Percentiles rank a stretch among this genome's conserved stretches.
Conservation (phyloP, 305 asterid species). For the Ilex paraguariensis region DNA sequence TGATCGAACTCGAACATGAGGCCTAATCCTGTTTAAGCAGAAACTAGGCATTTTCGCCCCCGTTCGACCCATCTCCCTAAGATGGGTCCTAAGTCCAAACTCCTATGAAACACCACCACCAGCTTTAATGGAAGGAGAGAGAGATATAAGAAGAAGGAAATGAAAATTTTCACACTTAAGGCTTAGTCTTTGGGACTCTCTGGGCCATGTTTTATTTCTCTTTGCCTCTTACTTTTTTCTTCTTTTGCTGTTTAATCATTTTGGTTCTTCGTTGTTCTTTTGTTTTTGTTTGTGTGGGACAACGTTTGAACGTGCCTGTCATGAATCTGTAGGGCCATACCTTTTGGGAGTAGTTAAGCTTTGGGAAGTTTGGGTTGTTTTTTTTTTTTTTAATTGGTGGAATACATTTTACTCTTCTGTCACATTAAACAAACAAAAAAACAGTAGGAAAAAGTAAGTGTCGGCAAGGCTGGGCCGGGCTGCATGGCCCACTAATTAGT, state of each 20-base stretch:
- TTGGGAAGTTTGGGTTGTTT: no score
- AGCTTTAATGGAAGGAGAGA: no score
- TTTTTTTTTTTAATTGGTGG: no score
- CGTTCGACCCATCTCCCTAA: neutral
- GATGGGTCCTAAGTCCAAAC: no score
- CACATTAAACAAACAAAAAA: no score
- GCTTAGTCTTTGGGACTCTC: neutral
- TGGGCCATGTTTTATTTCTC: conserved; percentile 19
- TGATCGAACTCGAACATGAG: conserved; percentile 9
- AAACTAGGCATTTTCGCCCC: conserved; percentile 6
- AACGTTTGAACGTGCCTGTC: conserved; percentile 25
- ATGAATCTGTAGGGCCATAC: conserved; percentile 27
- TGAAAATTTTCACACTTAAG: neutral
- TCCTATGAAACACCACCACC: no score
- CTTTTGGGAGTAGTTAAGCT: no score
- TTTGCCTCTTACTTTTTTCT: conserved; percentile 17
- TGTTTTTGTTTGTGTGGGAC: neutral
- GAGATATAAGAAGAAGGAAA: conserved; percentile 2
- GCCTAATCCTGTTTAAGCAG: conserved; percentile 19
- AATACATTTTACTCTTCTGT: no score
- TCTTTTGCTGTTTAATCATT: conserved; percentile 11
- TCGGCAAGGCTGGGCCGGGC: no score
- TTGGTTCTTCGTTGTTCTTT: no score
- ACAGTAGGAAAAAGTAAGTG: no score
- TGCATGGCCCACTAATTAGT: no score